Conservation (phyloP, 2,329 filamentous ascomycete genomes). For the Fusarium metavorans region DNA sequence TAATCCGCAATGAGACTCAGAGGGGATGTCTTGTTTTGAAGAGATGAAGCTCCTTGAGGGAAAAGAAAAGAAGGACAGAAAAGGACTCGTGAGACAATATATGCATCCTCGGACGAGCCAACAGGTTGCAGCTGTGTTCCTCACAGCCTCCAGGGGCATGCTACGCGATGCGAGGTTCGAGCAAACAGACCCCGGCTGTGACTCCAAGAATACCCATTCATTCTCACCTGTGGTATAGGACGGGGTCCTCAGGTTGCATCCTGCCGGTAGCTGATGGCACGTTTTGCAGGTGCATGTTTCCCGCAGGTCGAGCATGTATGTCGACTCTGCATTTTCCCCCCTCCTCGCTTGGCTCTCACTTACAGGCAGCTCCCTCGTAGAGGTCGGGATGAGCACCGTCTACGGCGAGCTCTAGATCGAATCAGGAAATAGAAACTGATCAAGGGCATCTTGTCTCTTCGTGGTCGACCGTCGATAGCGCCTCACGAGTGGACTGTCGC, state of each 20-base stretch:
- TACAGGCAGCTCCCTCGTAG: constrained; percentile 1
- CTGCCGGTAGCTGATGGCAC: constrained; percentile 7
- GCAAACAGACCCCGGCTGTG: neutral
- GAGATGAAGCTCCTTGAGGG: constrained; percentile 4
- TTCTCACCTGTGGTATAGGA: constrained; percentile 1
- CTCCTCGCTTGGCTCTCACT: constrained; percentile 5
- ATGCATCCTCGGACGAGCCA: neutral
- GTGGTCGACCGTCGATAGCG: neutral
- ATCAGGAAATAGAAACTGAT: neutral
- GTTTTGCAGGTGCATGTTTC: constrained; percentile 5
- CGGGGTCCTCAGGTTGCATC: neutral
- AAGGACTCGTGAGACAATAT: neutral
- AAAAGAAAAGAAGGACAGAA: neutral
- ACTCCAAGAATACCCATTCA: constrained; percentile 1
- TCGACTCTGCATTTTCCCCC: neutral
- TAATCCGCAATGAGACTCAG: constrained; percentile 3
- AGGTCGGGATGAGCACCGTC: neutral
- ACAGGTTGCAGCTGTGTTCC: neutral
- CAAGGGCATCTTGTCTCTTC: neutral
- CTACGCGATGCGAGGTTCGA: neutral
- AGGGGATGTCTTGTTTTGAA: neutral
- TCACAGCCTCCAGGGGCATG: neutral
- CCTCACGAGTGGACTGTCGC: constrained; percentile 2
- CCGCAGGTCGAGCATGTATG: constrained; percentile 1
- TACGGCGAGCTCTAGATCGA: neutral